These are phyloP conservation scores for Cyanidiococcus yangmingshanensis DNA, from an alignment of 23 red algal genomes.

Conservation along the genomic window DNA sequence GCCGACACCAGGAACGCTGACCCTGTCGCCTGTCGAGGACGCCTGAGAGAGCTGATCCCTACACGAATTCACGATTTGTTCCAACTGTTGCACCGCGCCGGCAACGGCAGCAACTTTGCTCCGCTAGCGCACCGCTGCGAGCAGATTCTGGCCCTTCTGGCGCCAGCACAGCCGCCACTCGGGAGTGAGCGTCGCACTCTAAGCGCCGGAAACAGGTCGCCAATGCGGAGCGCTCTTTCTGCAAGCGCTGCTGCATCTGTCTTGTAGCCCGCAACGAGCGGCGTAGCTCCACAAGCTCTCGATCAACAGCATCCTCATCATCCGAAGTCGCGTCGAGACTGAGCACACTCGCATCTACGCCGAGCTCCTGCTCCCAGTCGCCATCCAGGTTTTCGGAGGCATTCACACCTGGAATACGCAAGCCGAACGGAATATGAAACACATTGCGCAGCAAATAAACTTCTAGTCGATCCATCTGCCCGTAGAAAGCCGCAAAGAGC, in stretches of 20 bases:
- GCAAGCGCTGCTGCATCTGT: not conserved
- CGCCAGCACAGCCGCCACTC: not conserved
- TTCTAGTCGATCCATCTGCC: not conserved
- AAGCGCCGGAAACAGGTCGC: not conserved
- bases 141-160: not conserved
- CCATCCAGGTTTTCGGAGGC: not conserved
- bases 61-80: not conserved
- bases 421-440: not conserved
- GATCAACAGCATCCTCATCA: not conserved
- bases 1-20: no score
- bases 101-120: not conserved
- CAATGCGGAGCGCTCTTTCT: not conserved
- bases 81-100: not conserved
- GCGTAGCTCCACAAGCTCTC: not conserved
- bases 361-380: not conserved
- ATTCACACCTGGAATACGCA: not conserved
- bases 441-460: slow-evolving; percentile 13
- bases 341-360: not conserved
- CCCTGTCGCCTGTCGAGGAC: no score
- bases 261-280: not conserved
- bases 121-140: not conserved
- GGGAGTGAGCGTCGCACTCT: not conserved
- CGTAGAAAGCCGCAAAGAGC: not conserved
- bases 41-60: not conserved
- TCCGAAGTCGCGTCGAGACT: not conserved